Evolutionary conservation across 257 asterid genomes (phyloP).

Genomic region (Scutellaria minor): DNA sequence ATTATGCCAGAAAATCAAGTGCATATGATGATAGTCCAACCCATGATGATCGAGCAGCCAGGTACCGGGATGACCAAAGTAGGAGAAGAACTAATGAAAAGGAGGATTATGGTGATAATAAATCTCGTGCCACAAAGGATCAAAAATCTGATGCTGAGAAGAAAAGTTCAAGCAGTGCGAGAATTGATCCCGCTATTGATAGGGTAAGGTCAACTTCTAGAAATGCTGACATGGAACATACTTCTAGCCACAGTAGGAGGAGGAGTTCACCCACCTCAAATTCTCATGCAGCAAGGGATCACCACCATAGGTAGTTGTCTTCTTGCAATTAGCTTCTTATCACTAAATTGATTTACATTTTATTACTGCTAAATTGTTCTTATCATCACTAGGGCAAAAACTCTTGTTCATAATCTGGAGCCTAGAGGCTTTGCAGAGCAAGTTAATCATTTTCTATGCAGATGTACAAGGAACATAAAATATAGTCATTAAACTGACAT

Average conservation of each 20-base stretch:
- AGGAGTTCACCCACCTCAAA: slow-evolving; percentile 79
- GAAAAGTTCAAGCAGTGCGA: slow-evolving; percentile 56
- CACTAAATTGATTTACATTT: slow-evolving; percentile 1
- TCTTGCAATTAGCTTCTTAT: slow-evolving; percentile 16
- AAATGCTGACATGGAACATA: slow-evolving; percentile 61
- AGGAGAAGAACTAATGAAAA: slow-evolving; percentile 71
- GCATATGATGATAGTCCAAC: slow-evolving; percentile 67
- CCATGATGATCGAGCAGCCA: slow-evolving; percentile 65
- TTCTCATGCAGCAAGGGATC: slow-evolving; percentile 69
- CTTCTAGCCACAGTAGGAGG: slow-evolving; percentile 64
- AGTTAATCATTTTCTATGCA: not conserved
- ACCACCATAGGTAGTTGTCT: slow-evolving; percentile 63
- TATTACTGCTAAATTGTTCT: not conserved
- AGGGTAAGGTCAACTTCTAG: slow-evolving; percentile 75
- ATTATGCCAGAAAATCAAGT: slow-evolving; percentile 62
- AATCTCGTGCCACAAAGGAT: slow-evolving; percentile 70
- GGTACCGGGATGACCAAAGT: slow-evolving; percentile 74
- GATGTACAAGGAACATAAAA: not conserved
- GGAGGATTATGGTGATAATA: slow-evolving; percentile 69
- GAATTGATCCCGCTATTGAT: slow-evolving; percentile 57
- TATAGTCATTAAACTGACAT: not conserved
- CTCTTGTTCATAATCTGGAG: slow-evolving; percentile 5
- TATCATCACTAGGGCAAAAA: not conserved
- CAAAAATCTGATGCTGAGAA: slow-evolving; percentile 69
- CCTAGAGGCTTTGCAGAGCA: not conserved